Evolutionary conservation across 495 filamentous ascomycete genomes (phyloP).

Genomic region (Penicillium pancosmium): DNA sequence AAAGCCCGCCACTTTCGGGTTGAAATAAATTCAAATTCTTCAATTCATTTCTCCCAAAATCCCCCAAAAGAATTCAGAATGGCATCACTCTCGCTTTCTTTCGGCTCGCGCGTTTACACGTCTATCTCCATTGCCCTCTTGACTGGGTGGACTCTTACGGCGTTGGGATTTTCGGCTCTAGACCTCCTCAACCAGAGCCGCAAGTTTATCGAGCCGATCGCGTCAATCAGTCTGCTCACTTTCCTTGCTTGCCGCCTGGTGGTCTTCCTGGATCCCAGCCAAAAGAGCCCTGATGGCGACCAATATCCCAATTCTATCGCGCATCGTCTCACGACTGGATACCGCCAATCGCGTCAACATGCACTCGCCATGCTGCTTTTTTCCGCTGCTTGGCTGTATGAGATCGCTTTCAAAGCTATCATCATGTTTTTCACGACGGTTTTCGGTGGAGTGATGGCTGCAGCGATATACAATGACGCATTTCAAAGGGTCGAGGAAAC

Average conservation of each 20-base stretch:
- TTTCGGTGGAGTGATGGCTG: slow-evolving; percentile 17
- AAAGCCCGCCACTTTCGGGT: neutral
- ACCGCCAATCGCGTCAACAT: slow-evolving; percentile 11
- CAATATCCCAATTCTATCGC: slow-evolving; percentile 6
- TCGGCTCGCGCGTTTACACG: neutral
- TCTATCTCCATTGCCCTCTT: slow-evolving; percentile 1
- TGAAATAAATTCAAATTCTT: neutral
- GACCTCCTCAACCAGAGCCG: slow-evolving; percentile 19
- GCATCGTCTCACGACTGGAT: slow-evolving; percentile 10
- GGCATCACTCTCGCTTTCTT: neutral
- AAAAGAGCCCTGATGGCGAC: neutral
- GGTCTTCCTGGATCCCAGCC: slow-evolving; percentile 2
- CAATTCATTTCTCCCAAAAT: neutral
- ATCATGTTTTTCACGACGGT: slow-evolving; percentile 18
- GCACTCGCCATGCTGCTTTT: slow-evolving; percentile 16
- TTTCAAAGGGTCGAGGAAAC: neutral
- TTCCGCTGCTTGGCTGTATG: slow-evolving; percentile 22
- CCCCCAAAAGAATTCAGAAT: neutral
- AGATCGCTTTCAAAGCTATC: slow-evolving; percentile 15
- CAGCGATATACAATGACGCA: slow-evolving; percentile 16
- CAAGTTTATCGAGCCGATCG: slow-evolving; percentile 13
- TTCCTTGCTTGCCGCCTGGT: slow-evolving; percentile 20
- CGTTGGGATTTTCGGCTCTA: slow-evolving; percentile 23
- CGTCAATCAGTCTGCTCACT: slow-evolving; percentile 27
- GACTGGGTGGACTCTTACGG: slow-evolving; percentile 20